Evolutionary conservation across 352 stramenopile genomes (phyloP).

Genomic region (Phytopythium helicoides): DNA sequence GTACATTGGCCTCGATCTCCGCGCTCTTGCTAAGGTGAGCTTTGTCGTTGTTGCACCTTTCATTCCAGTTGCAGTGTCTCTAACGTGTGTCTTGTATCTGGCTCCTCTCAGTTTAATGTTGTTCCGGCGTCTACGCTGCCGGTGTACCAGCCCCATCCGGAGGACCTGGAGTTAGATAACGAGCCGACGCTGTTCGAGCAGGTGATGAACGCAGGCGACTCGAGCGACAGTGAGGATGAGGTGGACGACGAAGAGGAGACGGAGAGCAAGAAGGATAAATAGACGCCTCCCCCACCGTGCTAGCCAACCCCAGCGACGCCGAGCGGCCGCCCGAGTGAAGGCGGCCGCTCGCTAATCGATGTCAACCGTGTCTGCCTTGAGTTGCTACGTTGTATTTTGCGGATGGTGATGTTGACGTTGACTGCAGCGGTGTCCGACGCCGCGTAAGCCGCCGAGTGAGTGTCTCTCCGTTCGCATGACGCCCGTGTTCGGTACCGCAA

Average conservation of each 20-base stretch:
- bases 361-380: neutral
- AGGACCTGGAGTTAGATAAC: slow-evolving; percentile 99
- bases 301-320: slow-evolving; percentile 2
- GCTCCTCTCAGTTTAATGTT: slow-evolving; percentile 91
- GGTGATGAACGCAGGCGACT: slow-evolving; percentile 88
- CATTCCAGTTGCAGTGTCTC: too few species aligned
- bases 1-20: slow-evolving; percentile 97
- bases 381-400: neutral
- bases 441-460: too few species aligned
- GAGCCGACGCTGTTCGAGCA: slow-evolving; percentile 99
- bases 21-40: slow-evolving; percentile 82
- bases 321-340: slow-evolving; percentile 2
- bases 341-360: slow-evolving; percentile 1
- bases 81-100: too few species aligned
- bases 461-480: too few species aligned
- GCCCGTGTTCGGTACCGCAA: too few species aligned
- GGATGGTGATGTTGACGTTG: neutral
- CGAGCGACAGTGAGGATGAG: slow-evolving; percentile 86
- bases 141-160: slow-evolving; percentile 96
- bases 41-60: slow-evolving; percentile 3
- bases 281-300: slow-evolving; percentile 19
- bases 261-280: slow-evolving; percentile 70
- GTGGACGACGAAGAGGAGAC: slow-evolving; percentile 58
- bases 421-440: too few species aligned
- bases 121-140: slow-evolving; percentile 91